Base-by-base conservation (phyloP, 768 basidiomycete genomes). In the Boletus pseudo-olivaceus region DNA sequence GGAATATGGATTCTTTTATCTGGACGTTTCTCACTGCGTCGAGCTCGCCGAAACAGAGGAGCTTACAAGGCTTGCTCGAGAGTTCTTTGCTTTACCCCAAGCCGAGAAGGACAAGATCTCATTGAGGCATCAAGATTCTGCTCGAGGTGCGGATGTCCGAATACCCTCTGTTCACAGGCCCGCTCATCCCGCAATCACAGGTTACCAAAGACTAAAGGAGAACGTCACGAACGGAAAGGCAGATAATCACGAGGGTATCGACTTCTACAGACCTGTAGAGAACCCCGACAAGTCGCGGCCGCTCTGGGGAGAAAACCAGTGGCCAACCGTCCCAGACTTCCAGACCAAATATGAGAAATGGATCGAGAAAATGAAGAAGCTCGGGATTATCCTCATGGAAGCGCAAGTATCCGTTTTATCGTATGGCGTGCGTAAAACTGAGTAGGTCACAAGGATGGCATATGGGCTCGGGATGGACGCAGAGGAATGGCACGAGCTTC, bases 1-100 rank as follows among this genome's bases (percentile, higher is more conserved):
- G 20, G 75, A 88, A 50, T 90, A 82, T 51, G 93, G 93, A 0
- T 96, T 96, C 78, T 94, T 96, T 74, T 96, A 95, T 70, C 76
- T 94, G 43, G 81, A 92, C 56, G 74, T 93, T 42, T 80, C 82
- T 3, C 71, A 77, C 4, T 88, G 76, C 59, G 70, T 86, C 14
- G 74, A 83, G 34, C 72, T 71, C 0, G 64, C 73, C 1, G 87
- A 92, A 61, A 78, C 85, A 10, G 82, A 85, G 40, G 82, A 87
- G 57, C 79, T 94, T 7, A 69, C 81, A 1, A 71, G 71, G 8
- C 75, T 92, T 2, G 92, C 84, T 2, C 76, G 82, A 26, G 73
- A 81, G 47, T 96, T 96, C 75, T 95, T 95, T 62, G 60, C 67
- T 17, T 69, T 84, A 15, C 83, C 89, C 0, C 82, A 88, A 54